phyloP scores from a whole-genome alignment of 2,329 filamentous ascomycete species.

The Aspergillus persii region DNA sequence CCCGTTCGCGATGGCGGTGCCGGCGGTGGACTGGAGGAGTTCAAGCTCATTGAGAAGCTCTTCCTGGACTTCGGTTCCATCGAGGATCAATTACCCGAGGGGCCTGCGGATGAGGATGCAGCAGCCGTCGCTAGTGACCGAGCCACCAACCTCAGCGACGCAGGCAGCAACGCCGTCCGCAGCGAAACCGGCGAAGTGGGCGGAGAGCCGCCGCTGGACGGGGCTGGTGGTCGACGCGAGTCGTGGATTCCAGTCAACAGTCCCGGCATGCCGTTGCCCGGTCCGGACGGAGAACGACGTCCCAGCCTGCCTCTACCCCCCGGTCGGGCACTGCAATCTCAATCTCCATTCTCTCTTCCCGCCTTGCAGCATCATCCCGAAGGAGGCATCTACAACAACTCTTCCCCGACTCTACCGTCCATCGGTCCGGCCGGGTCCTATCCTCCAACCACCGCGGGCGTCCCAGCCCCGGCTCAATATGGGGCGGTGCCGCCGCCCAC shows the following conservation, averaged over 20 bases:
- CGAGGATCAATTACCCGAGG: slow-evolving; percentile 39
- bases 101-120: slow-evolving; percentile 33
- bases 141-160: slow-evolving; percentile 35
- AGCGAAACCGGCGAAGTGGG: slow-evolving; percentile 36
- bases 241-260: slow-evolving; percentile 44
- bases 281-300: slow-evolving; percentile 34
- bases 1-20: slow-evolving; percentile 32
- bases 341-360: slow-evolving; percentile 35
- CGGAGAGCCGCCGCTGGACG: slow-evolving; percentile 29
- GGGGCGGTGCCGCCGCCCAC: slow-evolving; percentile 20
- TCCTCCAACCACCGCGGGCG: slow-evolving; percentile 15
- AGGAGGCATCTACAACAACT: slow-evolving; percentile 26
- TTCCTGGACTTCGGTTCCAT: slow-evolving; percentile 40
- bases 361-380: slow-evolving; percentile 37
- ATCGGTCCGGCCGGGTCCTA: slow-evolving; percentile 24
- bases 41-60: slow-evolving; percentile 42
- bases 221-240: slow-evolving; percentile 36
- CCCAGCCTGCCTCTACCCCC: slow-evolving; percentile 39
- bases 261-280: slow-evolving; percentile 30
- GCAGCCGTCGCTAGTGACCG: slow-evolving; percentile 28
- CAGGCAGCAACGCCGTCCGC: slow-evolving; percentile 41
- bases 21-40: slow-evolving; percentile 37
- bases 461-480: slow-evolving; percentile 28
- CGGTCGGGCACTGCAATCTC: slow-evolving; percentile 32
- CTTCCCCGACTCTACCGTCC: slow-evolving; percentile 35